A percentile compares a stretch with the other conserved stretches of the same genome.
Conservation (phyloP, 148 eudicot genomes). For the Diospyros lotus region DNA sequence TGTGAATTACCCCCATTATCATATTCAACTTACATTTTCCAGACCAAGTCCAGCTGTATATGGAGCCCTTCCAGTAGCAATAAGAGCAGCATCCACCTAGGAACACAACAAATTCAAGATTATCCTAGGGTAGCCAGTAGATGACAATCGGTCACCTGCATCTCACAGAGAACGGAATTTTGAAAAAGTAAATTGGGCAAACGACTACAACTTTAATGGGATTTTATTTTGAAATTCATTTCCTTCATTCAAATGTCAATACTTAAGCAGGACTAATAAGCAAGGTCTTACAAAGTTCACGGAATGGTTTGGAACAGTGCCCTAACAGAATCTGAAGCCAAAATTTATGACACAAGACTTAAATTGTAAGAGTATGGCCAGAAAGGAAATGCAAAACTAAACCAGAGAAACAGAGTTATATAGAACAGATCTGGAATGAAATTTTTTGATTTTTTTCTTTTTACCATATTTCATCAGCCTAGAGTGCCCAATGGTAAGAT, state of each 20-base stretch:
- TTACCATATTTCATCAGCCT: not conserved
- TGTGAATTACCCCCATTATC: too few species aligned
- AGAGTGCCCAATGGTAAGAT: not conserved
- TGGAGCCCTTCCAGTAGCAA: slow-evolving; percentile 99
- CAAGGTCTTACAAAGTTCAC: not conserved
- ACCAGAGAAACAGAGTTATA: too few species aligned
- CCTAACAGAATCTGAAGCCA: not conserved
- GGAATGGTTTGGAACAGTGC: not conserved
- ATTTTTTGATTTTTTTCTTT: not conserved
- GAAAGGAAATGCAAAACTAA: too few species aligned
- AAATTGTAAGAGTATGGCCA: not conserved
- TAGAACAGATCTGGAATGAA: too few species aligned
- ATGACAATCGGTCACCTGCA: not conserved
- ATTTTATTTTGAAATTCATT: slow-evolving; percentile 5
- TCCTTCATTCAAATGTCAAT: not conserved
- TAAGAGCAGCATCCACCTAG: slow-evolving; percentile 98
- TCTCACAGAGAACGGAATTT: not conserved
- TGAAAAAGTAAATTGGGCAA: not conserved
- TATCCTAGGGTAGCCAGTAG: slow-evolving; percentile 4
- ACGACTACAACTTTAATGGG: not conserved
- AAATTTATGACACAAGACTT: not conserved
- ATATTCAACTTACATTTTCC: slow-evolving; percentile 65
- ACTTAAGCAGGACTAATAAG: too few species aligned
- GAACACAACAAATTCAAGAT: slow-evolving; percentile 3
- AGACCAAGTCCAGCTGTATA: slow-evolving; percentile 89